Base-by-base conservation (phyloP, 192 early-diverging fungal species). In the Ambispora gerdemannii region DNA sequence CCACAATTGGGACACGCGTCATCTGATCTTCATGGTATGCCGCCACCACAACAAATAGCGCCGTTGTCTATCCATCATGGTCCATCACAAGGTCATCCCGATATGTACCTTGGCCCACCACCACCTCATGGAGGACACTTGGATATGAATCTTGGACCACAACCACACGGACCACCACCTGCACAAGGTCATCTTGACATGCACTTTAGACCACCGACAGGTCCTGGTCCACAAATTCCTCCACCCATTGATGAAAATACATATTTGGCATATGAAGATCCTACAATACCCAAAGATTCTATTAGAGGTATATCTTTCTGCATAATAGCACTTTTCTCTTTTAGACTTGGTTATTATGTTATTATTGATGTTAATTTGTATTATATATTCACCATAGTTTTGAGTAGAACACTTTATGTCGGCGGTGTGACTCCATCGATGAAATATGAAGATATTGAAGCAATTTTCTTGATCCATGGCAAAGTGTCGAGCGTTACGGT, bases 371-470 rank as follows among this genome's bases (percentile, higher is more conserved):
- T 36, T 35, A 34, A 3, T 55, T 33, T 34, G 7, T 43, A 10
- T 10, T n/a, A 52, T 55, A 22, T 38, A 2, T 36, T 69, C 25
- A 33, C 34, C n/a, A 67, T 31, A 80, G 79, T 80, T 20, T 68
- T 80, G 19, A 80, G 74, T 51, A 32, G 79, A 63, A 80, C 79
- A 0, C 70, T 80, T 24, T 80, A 76, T 60, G 79, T 80, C 3
- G 79, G 74, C 20, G 73, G 76, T 13, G 72, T 80, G 35, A 71
- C 73, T 17, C 75, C 73, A 3, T 63, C 70, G 17, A 72, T 77
- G 47, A 63, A 74, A 2, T 72, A 75, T 20, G 36, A 52, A 28
- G 67, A 73, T 3, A 60, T 80, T 0, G 74, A 77, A 34, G 68
- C 51, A 0, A 77, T 80, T n/a, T 80, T 80, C 73, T 8, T 74